Percentiles rank a stretch among this genome's conserved stretches.
phyloP scores from a whole-genome alignment of 352 stramenopile genomes.

The Globisporangium polare region DNA sequence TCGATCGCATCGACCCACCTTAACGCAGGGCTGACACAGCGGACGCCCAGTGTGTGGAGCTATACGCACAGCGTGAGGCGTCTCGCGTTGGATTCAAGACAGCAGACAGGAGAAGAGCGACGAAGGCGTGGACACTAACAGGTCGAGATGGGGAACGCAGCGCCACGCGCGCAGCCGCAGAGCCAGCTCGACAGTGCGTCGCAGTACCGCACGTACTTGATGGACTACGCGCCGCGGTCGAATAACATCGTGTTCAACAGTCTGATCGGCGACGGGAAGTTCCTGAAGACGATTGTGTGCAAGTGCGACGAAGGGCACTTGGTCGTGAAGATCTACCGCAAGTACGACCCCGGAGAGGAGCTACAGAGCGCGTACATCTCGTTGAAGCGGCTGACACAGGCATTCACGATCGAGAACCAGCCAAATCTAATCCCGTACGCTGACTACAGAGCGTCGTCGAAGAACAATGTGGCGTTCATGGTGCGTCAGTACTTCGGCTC shows the following conservation, averaged over 20 bases:
- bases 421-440: constrained; percentile 85
- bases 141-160: constrained; percentile 74
- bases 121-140: not conserved
- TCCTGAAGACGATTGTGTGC: constrained; percentile 87
- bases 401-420: constrained; percentile 64
- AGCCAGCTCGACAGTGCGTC: constrained; percentile 79
- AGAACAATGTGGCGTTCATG: constrained; percentile 90
- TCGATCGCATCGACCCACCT: not conserved
- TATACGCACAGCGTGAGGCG: not conserved
- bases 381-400: constrained; percentile 45
- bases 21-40: not conserved
- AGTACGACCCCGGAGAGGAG: constrained; percentile 73
- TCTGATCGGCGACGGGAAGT: constrained; percentile 88
- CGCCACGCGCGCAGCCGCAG: constrained; percentile 70
- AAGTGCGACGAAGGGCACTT: constrained; percentile 82
- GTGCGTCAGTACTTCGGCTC: constrained; percentile 95
- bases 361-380: constrained; percentile 51
- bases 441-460: constrained; percentile 70
- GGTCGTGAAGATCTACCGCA: constrained; percentile 88
- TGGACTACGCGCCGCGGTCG: constrained; percentile 78
- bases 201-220: constrained; percentile 85
- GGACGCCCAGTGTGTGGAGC: not conserved
- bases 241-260: constrained; percentile 87
- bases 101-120: not conserved
- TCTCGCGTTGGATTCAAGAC: not conserved